Base-by-base conservation (phyloP, 345 rosid genomes). In the Salix purpurea region DNA sequence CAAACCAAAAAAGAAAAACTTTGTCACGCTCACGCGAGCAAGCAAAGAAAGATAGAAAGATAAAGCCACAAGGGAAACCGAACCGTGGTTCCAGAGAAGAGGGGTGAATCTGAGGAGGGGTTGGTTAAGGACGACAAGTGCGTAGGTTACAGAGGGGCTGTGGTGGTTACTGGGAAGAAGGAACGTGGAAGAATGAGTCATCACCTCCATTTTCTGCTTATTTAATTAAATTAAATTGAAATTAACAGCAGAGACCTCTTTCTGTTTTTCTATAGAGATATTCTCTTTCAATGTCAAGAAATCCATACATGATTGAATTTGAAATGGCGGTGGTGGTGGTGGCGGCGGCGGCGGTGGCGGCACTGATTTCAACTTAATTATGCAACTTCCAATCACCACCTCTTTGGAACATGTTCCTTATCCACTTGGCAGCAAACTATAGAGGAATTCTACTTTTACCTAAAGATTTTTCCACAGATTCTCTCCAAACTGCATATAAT, bases 11-110 rank as follows among this genome's bases (percentile, higher is more conserved):
- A 65, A 39, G 32, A 26, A 32, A 69, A 26, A 11, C 15, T 7
- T 40, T 8, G 4, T 40, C 15, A 24, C 26, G 28, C 40, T 11
- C 42, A 2, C 16, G 28, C 30, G 19, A 6, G 19, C 54, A 12
- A 44, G 67, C 10, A 7, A 14, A 30, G 15, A 36, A 40, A 30
- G 23, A 34, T 34, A 34, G 36, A n/a, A 75, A 42, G 18, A 8
- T 40, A 14, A 40, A 26, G 52, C 64, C 48, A 28, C 26, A 26
- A 19, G 58, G 69, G 36, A 30, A 37, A 62, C 1, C 4, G 78
- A 83, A 96, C 97, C 93, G 84, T 89, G 97, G 67, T 82, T 58
- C 99, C 99, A 94, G 64, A 96, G 91, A 67, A 89, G 89, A 75
- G 96, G 97, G 87, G 92, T 81, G 84, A 92, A 92, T 77, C 82